These are phyloP conservation scores for Coelastrella sp. DNA, from an alignment of 139 green algal species.

Conservation along the genomic window DNA sequence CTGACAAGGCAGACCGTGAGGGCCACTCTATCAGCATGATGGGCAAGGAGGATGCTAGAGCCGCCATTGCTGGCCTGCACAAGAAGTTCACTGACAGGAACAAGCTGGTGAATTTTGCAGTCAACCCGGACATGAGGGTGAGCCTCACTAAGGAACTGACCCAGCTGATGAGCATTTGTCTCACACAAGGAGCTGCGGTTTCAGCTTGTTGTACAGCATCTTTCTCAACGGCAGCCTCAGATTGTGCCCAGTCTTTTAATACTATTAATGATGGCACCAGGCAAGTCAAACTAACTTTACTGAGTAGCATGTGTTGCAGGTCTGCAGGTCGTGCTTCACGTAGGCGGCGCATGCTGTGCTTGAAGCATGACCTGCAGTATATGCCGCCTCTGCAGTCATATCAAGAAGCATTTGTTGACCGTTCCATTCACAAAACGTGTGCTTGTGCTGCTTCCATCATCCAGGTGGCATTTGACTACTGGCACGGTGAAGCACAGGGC, in stretches of 20 bases:
- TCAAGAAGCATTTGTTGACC: neutral
- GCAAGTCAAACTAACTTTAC: neutral
- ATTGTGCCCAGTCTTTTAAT: no score
- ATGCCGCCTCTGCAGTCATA: neutral
- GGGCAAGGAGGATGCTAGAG: constrained; percentile 1
- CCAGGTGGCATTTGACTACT: constrained; percentile 41
- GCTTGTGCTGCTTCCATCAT: neutral
- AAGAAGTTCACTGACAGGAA: constrained; percentile 30
- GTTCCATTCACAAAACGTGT: neutral
- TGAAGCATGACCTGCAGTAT: neutral
- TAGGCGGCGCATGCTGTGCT: neutral
- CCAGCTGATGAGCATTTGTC: no score
- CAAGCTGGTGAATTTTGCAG: constrained; percentile 15
- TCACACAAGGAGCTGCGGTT: no score
- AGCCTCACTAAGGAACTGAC: neutral
- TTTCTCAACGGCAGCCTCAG: no score
- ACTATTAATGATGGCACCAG: no score
- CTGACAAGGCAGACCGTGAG: constrained; percentile 20
- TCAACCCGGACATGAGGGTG: constrained; percentile 29
- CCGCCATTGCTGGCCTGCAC: constrained; percentile 13
- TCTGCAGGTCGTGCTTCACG: neutral
- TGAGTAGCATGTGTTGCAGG: neutral
- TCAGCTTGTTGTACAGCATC: no score
- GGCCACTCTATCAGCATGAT: constrained; percentile 29
- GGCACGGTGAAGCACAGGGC: constrained; percentile 14